A percentile compares a stretch with the other conserved stretches of the same genome.
Evolutionary conservation across 75 land plant species (phyloP).

Genomic region (Sequoiadendron giganteum): DNA sequence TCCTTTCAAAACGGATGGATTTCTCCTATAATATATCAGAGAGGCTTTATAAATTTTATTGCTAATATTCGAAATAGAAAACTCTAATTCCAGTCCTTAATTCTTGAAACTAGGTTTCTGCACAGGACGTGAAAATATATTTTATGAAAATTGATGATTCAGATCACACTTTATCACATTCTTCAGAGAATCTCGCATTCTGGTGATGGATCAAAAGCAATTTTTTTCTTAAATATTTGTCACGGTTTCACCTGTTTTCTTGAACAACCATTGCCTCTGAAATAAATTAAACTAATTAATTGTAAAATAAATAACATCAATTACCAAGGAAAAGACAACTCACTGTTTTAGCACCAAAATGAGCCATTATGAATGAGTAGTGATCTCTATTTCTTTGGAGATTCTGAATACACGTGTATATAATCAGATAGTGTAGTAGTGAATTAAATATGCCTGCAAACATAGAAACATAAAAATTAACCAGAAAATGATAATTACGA

Average conservation of each 20-base stretch:
- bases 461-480: background rate
- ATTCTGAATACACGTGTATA: constrained; percentile 42
- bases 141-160: background rate
- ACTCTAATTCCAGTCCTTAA: background rate
- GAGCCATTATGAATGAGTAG: constrained; percentile 69
- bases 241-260: background rate
- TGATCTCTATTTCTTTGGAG: constrained; percentile 74
- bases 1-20: background rate
- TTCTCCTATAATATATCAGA: too few species aligned
- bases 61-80: background rate
- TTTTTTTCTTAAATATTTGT: background rate
- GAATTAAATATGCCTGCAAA: background rate
- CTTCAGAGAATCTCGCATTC: background rate
- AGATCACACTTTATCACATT: background rate
- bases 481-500: background rate
- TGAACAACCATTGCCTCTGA: background rate
- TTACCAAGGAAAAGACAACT: constrained; percentile 7
- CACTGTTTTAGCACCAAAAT: constrained; percentile 77
- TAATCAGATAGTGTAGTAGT: background rate
- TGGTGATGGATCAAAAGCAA: background rate
- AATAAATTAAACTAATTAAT: background rate
- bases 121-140: background rate
- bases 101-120: background rate
- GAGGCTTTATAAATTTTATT: too few species aligned
- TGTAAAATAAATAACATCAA: background rate